These are phyloP conservation scores for Tolypocladium tropicale DNA, from an alignment of 2,329 filamentous ascomycete species.

Conservation along the genomic window DNA sequence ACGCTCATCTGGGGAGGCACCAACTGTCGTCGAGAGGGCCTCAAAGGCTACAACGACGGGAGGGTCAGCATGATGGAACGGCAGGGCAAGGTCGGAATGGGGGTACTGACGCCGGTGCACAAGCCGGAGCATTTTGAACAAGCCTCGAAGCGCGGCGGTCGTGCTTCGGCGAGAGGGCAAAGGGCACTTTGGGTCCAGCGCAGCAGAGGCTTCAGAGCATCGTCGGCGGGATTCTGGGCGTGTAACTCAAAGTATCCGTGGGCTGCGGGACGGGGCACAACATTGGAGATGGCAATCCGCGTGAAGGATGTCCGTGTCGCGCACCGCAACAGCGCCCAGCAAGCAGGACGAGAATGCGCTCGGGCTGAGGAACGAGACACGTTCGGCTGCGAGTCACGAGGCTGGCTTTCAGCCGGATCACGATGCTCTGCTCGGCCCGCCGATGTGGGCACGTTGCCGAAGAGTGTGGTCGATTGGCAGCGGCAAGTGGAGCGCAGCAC, in stretches of 20 bases:
- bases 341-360: neutral
- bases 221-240: neutral
- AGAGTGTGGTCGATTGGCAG: neutral
- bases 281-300: neutral
- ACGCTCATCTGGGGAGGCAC: constrained; percentile 29
- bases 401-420: neutral
- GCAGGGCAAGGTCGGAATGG: no score
- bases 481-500: no score
- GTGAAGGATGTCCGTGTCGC: neutral
- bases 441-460: neutral
- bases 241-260: neutral
- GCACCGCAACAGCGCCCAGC: neutral
- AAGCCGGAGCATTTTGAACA: constrained; percentile 9
- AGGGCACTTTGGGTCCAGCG: neutral
- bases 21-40: constrained; percentile 18
- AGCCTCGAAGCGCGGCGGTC: neutral
- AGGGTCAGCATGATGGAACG: neutral
- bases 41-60: constrained; percentile 19
- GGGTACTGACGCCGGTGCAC: constrained; percentile 12
- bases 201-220: neutral
- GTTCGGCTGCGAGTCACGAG: neutral
- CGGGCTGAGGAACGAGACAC: neutral
- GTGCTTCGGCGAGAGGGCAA: neutral
- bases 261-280: neutral
- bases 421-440: neutral